These are phyloP conservation scores for Pichia exigua DNA, from an alignment of 805 yeast genomes.

Conservation along the genomic window DNA sequence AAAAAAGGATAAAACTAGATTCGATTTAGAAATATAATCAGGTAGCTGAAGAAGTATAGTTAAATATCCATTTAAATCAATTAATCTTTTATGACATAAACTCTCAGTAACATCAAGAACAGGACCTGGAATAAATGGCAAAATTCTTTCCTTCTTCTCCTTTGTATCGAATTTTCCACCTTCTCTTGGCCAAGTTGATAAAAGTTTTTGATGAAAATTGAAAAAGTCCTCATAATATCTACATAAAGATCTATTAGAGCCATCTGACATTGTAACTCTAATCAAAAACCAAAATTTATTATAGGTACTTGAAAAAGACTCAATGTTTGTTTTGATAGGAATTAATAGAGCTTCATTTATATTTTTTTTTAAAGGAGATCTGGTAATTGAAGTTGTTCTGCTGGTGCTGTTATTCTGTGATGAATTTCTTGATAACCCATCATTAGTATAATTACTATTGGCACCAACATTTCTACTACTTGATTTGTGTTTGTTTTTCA, in stretches of 20 bases:
- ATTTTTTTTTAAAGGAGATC: background rate
- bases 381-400: slow-evolving; percentile 1
- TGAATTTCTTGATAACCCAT: slow-evolving; percentile 10
- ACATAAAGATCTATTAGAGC: slow-evolving; percentile 63
- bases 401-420: slow-evolving; percentile 1
- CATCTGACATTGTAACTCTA: slow-evolving; percentile 57
- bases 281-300: slow-evolving; percentile 88
- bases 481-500: slow-evolving; percentile 88
- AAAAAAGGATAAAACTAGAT: slow-evolving; percentile 64
- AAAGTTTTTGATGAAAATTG: slow-evolving; percentile 77
- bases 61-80: slow-evolving; percentile 46
- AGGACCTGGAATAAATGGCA: slow-evolving; percentile 97
- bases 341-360: slow-evolving; percentile 15
- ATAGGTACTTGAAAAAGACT: slow-evolving; percentile 68
- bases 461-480: slow-evolving; percentile 45
- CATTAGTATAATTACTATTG: background rate
- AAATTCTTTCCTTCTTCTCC: slow-evolving; percentile 66
- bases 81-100: slow-evolving; percentile 45
- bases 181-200: slow-evolving; percentile 82
- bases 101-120: slow-evolving; percentile 80
- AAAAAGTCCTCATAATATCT: slow-evolving; percentile 94
- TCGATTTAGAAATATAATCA: slow-evolving; percentile 60
- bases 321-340: slow-evolving; percentile 65
- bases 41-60: slow-evolving; percentile 63
- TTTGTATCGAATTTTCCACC: slow-evolving; percentile 76